phyloP scores from a whole-genome alignment of 2,329 filamentous ascomycete genomes.

The Fusarium transvaalense region DNA sequence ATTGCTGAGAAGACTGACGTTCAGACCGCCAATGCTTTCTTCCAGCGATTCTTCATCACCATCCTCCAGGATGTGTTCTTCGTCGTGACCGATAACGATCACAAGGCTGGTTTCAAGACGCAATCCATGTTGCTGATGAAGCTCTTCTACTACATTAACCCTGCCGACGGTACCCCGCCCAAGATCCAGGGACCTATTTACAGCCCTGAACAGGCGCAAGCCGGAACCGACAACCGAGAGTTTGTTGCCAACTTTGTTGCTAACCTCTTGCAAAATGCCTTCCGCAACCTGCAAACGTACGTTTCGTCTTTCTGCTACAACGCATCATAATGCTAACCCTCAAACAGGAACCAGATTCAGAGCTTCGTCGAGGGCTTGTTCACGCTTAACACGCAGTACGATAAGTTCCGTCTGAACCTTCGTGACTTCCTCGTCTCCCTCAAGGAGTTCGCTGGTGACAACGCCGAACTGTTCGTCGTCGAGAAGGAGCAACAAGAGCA shows the following conservation, averaged over 20 bases:
- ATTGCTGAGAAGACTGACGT: slow-evolving; percentile 93
- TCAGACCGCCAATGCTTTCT: slow-evolving; percentile 91
- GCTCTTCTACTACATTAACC: slow-evolving; percentile 96
- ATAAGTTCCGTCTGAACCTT: slow-evolving; percentile 94
- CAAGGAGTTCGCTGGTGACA: slow-evolving; percentile 96
- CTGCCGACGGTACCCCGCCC: slow-evolving; percentile 73
- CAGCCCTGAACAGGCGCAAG: slow-evolving; percentile 81
- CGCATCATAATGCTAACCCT: slow-evolving; percentile 52
- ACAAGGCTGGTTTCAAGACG: slow-evolving; percentile 99
- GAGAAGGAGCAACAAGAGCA: slow-evolving; percentile 94
- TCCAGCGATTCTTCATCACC: slow-evolving; percentile 95
- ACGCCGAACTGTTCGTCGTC: slow-evolving; percentile 91
- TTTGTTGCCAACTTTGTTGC: slow-evolving; percentile 91
- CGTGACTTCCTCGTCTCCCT: slow-evolving; percentile 97
- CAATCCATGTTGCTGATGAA: slow-evolving; percentile 93
- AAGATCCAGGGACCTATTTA: slow-evolving; percentile 97
- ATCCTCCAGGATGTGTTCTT: slow-evolving; percentile 99
- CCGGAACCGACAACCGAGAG: slow-evolving; percentile 88
- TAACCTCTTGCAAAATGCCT: slow-evolving; percentile 86
- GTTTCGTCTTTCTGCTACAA: slow-evolving; percentile 52
- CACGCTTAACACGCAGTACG: slow-evolving; percentile 86
- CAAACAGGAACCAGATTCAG: slow-evolving; percentile 81
- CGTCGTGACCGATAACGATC: slow-evolving; percentile 95
- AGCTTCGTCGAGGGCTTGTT: slow-evolving; percentile 93
- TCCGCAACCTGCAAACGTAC: slow-evolving; percentile 91